phyloP scores from a whole-genome alignment of 495 filamentous ascomycete species.

The Glarea lozoyensis region DNA sequence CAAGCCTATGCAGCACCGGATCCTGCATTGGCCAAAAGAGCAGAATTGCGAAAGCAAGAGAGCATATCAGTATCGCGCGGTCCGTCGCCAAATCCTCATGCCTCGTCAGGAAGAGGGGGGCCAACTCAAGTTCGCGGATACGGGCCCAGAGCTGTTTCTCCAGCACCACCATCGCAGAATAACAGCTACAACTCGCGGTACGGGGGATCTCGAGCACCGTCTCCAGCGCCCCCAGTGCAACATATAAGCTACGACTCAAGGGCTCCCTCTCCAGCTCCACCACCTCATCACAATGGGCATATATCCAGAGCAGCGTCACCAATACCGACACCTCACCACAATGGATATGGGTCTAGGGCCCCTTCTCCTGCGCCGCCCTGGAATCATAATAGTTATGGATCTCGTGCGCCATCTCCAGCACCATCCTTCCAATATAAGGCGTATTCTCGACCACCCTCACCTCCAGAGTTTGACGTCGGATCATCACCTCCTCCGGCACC shows the following conservation, averaged over 20 bases:
- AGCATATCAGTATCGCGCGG: conserved; percentile 24
- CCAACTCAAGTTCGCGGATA: conserved; percentile 24
- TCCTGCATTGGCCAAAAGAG: conserved; percentile 40
- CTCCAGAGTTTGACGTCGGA: conserved; percentile 16
- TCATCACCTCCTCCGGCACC: conserved; percentile 39
- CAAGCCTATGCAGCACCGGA: conserved; percentile 55
- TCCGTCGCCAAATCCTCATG: conserved; percentile 25
- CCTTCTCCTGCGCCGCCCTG: conserved; percentile 46
- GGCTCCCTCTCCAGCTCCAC: too few relatives aligned
- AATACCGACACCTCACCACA: conserved; percentile 2
- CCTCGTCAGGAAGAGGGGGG: conserved; percentile 22
- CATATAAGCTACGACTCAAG: too few relatives aligned
- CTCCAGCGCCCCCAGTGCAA: conserved; percentile 36
- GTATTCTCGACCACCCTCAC: conserved; percentile 39
- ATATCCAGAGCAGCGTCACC: conserved; percentile 26
- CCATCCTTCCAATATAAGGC: conserved; percentile 29
- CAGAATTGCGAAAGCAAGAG: conserved; percentile 34
- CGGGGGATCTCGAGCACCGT: conserved; percentile 46
- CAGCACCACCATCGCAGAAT: conserved; percentile 40
- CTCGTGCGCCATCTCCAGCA: conserved; percentile 50
- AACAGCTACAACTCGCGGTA: too few relatives aligned
- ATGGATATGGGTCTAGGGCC: conserved; percentile 34
- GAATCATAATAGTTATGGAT: conserved; percentile 23
- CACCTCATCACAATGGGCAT: conserved; percentile 27
- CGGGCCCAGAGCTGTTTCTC: conserved; percentile 14